Base-by-base conservation (phyloP, 2,329 filamentous ascomycete species). In the Ophiostoma populinum region DNA sequence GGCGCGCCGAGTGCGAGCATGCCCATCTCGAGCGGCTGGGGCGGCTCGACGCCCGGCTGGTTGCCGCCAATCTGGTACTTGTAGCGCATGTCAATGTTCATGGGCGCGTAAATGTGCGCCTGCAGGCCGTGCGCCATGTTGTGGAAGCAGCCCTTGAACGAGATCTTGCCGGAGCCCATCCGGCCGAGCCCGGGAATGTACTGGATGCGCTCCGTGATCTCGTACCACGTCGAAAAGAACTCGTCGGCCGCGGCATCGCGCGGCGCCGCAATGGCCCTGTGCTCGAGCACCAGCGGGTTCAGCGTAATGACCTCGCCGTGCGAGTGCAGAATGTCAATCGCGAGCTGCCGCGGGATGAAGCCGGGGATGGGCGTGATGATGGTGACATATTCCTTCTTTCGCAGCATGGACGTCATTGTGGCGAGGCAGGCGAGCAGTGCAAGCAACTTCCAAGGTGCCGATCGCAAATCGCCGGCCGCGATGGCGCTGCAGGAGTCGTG, bases 221-320 rank as follows among this genome's bases (percentile, higher is more conserved):
- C 73, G 51, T 80, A 80, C 75, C 75, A 80, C 20, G 75, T 76
- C 42, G 71, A 71, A 54, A 76, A 80, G 55, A 65, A 80, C 53
- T 80, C 75, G 53, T 80, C 75, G 44, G 71, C 58, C 37, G 70
- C 65, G 43, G 75, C 74, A 54, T 75, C 63, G 55, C 72, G 73
- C 19, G 75, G 75, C 2, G 75, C 72, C 35, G 71, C 60, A 50
- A 79, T 75, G 40, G 70, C 56, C 43, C 69, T 68, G 56, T 75
- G 66, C 24, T 59, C 58, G 40, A 76, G 63, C 19, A 80, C 75
- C 33, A 80, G 67, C 4, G 75, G 75, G 46, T 79, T 79, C 41
- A 80, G 56, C 22, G 69, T 73, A 56, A 80, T 79, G 52, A 80
- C 69, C 49, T 80, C 75, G 50, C 67, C 65, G 52, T 80, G 75